Evolutionary conservation across 306 rosid species (phyloP).

Genomic region (Elaeagnus macrophylla): DNA sequence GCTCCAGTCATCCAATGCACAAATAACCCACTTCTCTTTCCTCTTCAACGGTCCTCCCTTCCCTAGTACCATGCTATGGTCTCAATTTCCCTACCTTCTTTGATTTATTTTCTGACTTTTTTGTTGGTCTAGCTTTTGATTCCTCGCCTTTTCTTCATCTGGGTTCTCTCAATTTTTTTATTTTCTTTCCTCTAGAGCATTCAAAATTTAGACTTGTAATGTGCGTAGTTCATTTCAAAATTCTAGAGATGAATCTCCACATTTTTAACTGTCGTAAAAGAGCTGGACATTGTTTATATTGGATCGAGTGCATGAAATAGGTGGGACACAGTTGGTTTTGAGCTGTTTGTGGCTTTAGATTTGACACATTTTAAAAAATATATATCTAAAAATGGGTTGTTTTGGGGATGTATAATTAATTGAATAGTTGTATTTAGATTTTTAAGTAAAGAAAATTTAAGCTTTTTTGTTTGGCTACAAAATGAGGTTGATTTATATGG

Average conservation of each 20-base stretch:
- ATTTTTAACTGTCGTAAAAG: conserved; percentile 3
- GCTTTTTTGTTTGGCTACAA: conserved; percentile 8
- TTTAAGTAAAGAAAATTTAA: conserved; percentile 13
- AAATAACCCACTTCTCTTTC: conserved; percentile 17
- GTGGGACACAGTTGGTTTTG: conserved; percentile 23
- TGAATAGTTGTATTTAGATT: conserved; percentile 14
- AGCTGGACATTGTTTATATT: conserved; percentile 19
- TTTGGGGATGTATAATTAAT: conserved; percentile 13
- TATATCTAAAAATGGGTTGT: conserved; percentile 15
- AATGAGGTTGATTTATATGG: conserved; percentile 15
- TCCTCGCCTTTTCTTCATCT: conserved; percentile 12
- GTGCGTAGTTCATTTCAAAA: conserved; percentile 15
- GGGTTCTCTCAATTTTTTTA: conserved; percentile 12
- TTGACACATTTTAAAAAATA: no score
- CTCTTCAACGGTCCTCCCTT: conserved; percentile 34
- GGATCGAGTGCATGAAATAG: conserved; percentile 26
- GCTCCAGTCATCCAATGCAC: conserved; percentile 21
- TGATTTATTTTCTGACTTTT: conserved; percentile 1
- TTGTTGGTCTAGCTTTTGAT: conserved; percentile 17
- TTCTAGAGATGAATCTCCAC: conserved; percentile 5
- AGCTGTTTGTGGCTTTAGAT: conserved; percentile 5
- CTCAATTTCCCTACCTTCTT: not conserved
- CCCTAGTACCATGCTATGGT: conserved; percentile 19
- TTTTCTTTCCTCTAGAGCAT: conserved; percentile 6
- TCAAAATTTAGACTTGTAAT: conserved; percentile 7